These are phyloP conservation scores for Pseudogymnoascus sp. DNA, from an alignment of 2,329 filamentous ascomycete species.

Conservation along the genomic window DNA sequence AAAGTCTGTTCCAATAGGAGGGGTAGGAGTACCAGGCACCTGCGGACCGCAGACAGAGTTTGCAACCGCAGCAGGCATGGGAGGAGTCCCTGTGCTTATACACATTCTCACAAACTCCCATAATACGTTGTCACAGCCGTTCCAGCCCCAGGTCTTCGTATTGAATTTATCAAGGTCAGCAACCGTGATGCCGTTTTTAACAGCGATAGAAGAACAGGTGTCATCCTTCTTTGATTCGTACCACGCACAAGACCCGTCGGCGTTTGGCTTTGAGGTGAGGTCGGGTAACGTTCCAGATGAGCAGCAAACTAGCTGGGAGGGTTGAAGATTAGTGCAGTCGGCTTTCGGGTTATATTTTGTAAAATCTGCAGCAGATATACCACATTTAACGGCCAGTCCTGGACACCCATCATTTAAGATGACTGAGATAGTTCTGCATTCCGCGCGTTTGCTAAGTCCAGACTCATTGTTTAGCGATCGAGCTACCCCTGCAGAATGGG, in stretches of 20 bases:
- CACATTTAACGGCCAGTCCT: constrained; percentile 22
- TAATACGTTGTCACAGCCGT: not conserved
- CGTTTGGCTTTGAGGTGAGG: not conserved
- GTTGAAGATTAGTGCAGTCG: constrained; percentile 28
- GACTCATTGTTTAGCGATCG: no score
- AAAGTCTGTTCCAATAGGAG: not conserved
- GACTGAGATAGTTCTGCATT: constrained; percentile 13
- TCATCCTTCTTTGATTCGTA: not conserved
- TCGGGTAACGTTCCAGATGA: not conserved
- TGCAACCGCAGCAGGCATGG: not conserved
- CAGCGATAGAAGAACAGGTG: not conserved
- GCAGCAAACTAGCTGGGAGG: not conserved
- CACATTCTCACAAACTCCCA: not conserved
- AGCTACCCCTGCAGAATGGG: no score
- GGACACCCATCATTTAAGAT: constrained; percentile 23
- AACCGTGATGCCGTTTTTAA: not conserved
- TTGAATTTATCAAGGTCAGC: not conserved
- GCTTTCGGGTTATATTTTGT: constrained; percentile 22
- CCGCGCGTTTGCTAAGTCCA: not conserved
- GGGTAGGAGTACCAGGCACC: not conserved
- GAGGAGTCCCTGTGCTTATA: not conserved
- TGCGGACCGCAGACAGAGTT: not conserved
- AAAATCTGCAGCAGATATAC: constrained; percentile 21
- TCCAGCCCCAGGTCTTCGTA: not conserved
- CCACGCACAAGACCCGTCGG: not conserved